phyloP scores from a whole-genome alignment of 768 basidiomycete species.

The Termitomyces heimii region DNA sequence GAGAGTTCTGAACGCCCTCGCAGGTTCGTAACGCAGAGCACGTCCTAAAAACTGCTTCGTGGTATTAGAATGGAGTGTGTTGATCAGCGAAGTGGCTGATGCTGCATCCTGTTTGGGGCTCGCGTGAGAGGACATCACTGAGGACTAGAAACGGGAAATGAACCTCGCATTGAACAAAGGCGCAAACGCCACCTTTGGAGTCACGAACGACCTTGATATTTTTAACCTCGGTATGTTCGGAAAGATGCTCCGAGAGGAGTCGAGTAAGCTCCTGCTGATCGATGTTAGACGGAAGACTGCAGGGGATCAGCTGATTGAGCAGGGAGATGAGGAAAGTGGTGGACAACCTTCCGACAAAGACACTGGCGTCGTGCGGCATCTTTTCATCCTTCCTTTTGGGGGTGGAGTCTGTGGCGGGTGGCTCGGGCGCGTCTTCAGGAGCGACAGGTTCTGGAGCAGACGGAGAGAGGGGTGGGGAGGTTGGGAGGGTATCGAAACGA shows the following conservation, averaged over 20 bases:
- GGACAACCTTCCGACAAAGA: constrained; percentile 77
- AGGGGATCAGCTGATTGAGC: not conserved
- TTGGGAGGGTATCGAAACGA: constrained; percentile 60
- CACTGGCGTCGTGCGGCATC: constrained; percentile 68
- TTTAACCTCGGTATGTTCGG: constrained; percentile 58
- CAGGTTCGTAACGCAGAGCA: constrained; percentile 69
- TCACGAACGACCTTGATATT: constrained; percentile 70
- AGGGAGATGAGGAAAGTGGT: not conserved
- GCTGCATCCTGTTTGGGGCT: constrained; percentile 44
- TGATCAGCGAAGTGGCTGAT: constrained; percentile 53
- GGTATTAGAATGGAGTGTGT: constrained; percentile 46
- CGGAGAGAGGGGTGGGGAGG: constrained; percentile 41
- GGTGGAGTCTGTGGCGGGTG: constrained; percentile 16
- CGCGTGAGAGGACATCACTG: constrained; percentile 1
- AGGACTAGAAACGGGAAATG: constrained; percentile 8
- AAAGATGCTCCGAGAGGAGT: constrained; percentile 61
- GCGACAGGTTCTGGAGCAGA: constrained; percentile 15
- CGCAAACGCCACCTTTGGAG: constrained; percentile 72
- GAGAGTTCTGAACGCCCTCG: constrained; percentile 69
- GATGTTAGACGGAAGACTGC: constrained; percentile 64
- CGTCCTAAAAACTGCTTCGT: constrained; percentile 69
- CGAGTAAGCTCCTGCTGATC: constrained; percentile 57
- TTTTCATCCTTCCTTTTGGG: constrained; percentile 34
- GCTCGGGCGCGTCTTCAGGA: constrained; percentile 16
- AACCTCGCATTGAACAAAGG: constrained; percentile 85